Base-by-base conservation (phyloP, 2,329 filamentous ascomycete genomes). In the Gliomastix tumulicola region DNA sequence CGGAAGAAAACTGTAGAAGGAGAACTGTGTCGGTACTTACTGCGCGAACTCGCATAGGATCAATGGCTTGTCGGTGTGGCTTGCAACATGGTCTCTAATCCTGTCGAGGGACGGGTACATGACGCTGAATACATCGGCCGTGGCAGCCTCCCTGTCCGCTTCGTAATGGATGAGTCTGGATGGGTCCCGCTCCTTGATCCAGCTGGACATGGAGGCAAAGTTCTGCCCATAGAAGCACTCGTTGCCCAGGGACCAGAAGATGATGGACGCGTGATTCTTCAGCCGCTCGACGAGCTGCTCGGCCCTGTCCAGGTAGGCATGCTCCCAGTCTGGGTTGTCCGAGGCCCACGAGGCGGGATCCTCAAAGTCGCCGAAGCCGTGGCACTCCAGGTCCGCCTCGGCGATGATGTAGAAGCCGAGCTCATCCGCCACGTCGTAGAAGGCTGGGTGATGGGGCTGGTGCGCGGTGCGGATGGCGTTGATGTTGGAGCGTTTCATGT, bases 191-290 rank as follows among this genome's bases (percentile, higher is more conserved):
- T 57, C 40, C 40, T 76, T 79, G 32, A 70, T 68, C 50, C 72
- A 81, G 3, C 78, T 59, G 44, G 79, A 79, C 82, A 87, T 87
- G 23, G 73, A 75, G 32, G 65, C 66, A 47, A 82, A 78, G 49
- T 87, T 87, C 9, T 64, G 60, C 1, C 82, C 83, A 47, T 82
- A 85, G 51, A 84, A 86, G 0, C 81, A 74, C 50, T 87, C 82
- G 47, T 87, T 87, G 0, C 82, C 83, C 0, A 87, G 62, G 33
- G 76, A 82, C 83, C 83, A 87, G 30, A 84, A 73, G 35, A 87
- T 76, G 34, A 87, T 66, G 13, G 71, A 80, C 0, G 82, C 56
- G 45, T 85, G 79, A 40, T 86, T 82, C 57, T 84, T 83, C 53
- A 86, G 80, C 12, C 83, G 68, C 47, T 79, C 69, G 0, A 87